Percentiles rank a stretch among this genome's conserved stretches.
These are phyloP conservation scores for Cylindrotheca closterium DNA, from an alignment of 108 stramenopile species.

Conservation along the genomic window DNA sequence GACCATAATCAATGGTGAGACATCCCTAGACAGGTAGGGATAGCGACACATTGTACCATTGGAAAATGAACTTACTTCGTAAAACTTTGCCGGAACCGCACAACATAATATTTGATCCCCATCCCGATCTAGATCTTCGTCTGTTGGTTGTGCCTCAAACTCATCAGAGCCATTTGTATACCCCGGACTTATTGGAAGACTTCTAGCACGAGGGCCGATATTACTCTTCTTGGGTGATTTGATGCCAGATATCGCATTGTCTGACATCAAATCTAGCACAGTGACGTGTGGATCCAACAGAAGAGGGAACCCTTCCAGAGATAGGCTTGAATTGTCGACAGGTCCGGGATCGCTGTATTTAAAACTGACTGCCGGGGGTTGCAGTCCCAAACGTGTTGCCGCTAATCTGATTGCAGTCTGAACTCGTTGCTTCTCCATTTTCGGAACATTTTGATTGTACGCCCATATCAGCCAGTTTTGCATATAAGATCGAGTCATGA, in stretches of 20 bases:
- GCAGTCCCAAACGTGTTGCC: conserved; percentile 26
- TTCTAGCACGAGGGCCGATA: conserved; percentile 8
- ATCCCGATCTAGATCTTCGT: conserved; percentile 14
- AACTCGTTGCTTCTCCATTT: conserved; percentile 27
- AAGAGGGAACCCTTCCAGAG: conserved; percentile 42
- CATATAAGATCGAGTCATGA: conserved; percentile 54
- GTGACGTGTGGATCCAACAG: conserved; percentile 57
- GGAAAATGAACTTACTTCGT: conserved; percentile 34
- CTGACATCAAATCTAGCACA: conserved; percentile 27
- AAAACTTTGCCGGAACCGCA: conserved; percentile 58
- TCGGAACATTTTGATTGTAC: conserved; percentile 42
- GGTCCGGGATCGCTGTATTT: conserved; percentile 64
- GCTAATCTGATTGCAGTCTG: conserved; percentile 39
- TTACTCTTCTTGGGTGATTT: conserved; percentile 1
- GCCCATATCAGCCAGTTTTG: conserved; percentile 79
- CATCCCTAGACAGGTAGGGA: neutral
- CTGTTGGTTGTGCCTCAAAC: neutral
- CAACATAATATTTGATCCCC: conserved; percentile 34
- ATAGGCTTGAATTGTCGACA: conserved; percentile 57
- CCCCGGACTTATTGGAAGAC: conserved; percentile 14
- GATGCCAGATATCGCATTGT: conserved; percentile 4
- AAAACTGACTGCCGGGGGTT: conserved; percentile 24
- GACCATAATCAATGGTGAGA: conserved; percentile 5
- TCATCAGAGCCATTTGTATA: conserved; percentile 1
- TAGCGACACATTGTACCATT: neutral